Evolutionary conservation across 495 filamentous ascomycete genomes (phyloP), one percentile per base, ranked within the genome.

Genomic region (Pyrenula massariospora): DNA sequence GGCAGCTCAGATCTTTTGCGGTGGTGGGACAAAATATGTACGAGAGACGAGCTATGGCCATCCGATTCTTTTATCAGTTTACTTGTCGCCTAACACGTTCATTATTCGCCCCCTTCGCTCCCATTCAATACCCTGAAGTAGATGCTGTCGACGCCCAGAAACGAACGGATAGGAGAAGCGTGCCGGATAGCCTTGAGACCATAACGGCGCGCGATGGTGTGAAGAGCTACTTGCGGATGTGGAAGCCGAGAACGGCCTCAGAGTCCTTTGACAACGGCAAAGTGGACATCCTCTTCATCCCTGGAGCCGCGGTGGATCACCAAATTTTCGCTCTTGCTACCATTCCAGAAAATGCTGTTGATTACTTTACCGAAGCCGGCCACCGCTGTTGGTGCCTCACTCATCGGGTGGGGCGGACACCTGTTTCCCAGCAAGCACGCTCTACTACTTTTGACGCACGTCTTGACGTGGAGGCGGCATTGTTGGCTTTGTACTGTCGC

Each of bases 301-400:
- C 82, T 3, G 84, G 84, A 22, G 76, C 82, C 8, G 79, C 84
- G 2, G 80, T 83, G 62, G n/a, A n/a, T n/a, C 77, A 86, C 56
- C 79, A 80, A 59, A 83, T 85, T 47, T 86, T 71, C 49, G 76
- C 82, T 19, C 71, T 85, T 22, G 84, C 84, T 0, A 86, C 82
- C 31, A 84, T 86, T 59, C 73, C 73, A 21, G 78, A 74, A 55
- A 86, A 86, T 65, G 77, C 82, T 31, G 72, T 87, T 56, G 80
- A 85, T 57, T 85, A 82, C 66, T 84, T 86, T 65, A 75, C 73
- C 10, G 68, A 73, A 2, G 77, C 76, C 3, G 83, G 83, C 22
- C 81, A 83, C 65, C 73, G 77, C 2, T 76, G 81, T 50, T 85
- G 75, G 56, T 60, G 78, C 19, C 63, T 74, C 10, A 79, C 82